Percentiles rank a stretch among this genome's conserved stretches.
Evolutionary conservation across 306 rosid species (phyloP).

Genomic region (Cyamopsis tetragonoloba): DNA sequence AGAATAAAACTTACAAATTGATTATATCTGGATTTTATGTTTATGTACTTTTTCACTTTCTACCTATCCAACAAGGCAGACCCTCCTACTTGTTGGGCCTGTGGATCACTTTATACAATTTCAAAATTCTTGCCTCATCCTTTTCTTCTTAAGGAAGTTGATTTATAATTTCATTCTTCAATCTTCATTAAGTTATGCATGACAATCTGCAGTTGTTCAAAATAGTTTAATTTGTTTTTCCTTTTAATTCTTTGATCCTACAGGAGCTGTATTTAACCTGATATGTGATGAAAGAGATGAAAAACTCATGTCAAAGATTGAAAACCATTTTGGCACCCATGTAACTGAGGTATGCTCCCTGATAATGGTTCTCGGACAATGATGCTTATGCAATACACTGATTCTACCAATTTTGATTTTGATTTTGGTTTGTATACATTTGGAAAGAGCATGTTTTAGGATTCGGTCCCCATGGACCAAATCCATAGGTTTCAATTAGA

Average conservation of each 20-base stretch:
- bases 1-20: neutral
- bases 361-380: neutral
- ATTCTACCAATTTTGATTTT: constrained; percentile 2
- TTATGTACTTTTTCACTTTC: neutral
- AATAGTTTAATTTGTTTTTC: neutral
- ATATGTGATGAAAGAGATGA: constrained; percentile 39
- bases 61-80: neutral
- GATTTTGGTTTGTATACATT: neutral
- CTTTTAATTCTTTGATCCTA: constrained; percentile 16
- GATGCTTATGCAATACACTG: neutral
- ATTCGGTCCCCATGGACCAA: no score
- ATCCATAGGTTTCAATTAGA: no score
- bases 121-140: neutral
- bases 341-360: constrained; percentile 39
- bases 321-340: constrained; percentile 40
- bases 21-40: neutral
- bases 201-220: neutral
- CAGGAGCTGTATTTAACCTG: constrained; percentile 65
- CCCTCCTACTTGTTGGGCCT: neutral
- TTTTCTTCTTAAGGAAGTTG: neutral
- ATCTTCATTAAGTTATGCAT: neutral
- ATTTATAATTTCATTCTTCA: neutral
- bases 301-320: constrained; percentile 42
- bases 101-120: neutral
- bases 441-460: no score